These are phyloP conservation scores for Boletus tomentosulus DNA, from an alignment of 768 basidiomycete genomes.

Conservation along the genomic window DNA sequence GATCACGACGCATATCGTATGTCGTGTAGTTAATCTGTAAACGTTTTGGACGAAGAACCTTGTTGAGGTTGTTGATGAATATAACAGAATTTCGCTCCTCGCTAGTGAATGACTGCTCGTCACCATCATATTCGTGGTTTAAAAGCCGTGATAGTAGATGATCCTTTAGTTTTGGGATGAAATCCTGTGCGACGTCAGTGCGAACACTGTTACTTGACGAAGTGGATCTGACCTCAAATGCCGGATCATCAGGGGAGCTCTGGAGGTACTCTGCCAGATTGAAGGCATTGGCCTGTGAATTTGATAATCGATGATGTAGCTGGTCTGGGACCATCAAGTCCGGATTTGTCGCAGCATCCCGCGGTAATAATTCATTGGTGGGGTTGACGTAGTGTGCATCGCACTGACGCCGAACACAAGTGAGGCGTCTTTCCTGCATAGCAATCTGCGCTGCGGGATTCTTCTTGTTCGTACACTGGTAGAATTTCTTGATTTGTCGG, in stretches of 20 bases:
- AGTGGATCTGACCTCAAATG: background rate
- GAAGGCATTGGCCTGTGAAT: no score
- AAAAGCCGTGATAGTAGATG: background rate
- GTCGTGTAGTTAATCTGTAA: background rate
- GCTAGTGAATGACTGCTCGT: background rate
- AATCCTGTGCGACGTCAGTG: background rate
- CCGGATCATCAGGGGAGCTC: background rate
- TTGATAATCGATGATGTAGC: no score
- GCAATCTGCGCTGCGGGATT: slow-evolving; percentile 3
- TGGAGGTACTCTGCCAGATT: no score
- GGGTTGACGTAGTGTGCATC: no score
- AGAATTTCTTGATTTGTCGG: slow-evolving; percentile 26
- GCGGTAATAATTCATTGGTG: no score
- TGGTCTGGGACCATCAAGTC: no score
- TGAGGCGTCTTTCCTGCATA: slow-evolving; percentile 10
- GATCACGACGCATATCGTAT: background rate
- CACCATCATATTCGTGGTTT: background rate
- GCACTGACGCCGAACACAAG: background rate
- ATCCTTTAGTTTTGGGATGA: background rate
- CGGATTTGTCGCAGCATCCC: no score
- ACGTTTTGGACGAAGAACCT: background rate
- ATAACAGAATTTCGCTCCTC: background rate
- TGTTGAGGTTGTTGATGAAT: background rate
- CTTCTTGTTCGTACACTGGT: slow-evolving; percentile 24
- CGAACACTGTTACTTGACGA: background rate